Percentiles rank a stretch among this genome's conserved stretches.
phyloP scores from a whole-genome alignment of 2,329 filamentous ascomycete species.

The Cladosporium colombiae region DNA sequence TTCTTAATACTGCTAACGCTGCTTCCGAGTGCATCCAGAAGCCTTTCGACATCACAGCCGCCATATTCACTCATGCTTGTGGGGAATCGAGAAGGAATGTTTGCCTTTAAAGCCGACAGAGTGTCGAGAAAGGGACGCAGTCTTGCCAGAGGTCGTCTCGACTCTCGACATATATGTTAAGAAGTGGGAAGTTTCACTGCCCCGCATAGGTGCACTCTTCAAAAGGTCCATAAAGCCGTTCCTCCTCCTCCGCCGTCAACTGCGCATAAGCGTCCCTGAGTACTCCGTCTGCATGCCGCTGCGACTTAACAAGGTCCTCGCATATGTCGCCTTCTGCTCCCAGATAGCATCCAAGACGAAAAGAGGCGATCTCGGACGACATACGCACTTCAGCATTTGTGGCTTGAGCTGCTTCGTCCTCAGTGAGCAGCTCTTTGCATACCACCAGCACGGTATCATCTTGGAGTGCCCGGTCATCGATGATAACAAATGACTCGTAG shows the following conservation, averaged over 20 bases:
- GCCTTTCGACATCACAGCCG: no score
- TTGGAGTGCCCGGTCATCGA: not conserved
- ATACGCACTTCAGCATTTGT: not conserved
- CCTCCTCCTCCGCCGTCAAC: not conserved
- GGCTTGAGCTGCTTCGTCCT: not conserved
- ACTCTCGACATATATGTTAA: no score
- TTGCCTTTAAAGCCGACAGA: no score
- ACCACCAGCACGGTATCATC: constrained; percentile 5
- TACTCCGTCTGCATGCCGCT: not conserved
- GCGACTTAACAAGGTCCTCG: not conserved
- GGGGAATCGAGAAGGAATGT: no score
- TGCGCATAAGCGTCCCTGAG: not conserved
- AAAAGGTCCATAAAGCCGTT: not conserved
- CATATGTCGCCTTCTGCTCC: not conserved
- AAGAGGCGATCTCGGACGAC: not conserved
- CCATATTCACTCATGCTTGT: no score
- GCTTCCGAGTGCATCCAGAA: no score
- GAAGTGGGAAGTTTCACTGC: no score
- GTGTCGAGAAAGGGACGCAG: no score
- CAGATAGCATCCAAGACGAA: not conserved
- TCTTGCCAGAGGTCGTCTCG: no score
- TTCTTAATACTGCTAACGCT: no score
- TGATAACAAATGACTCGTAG: constrained; percentile 4
- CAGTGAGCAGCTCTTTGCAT: not conserved
- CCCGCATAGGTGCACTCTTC: not conserved